Conservation (phyloP, 2,329 filamentous ascomycete species). For the Beauveria australis region DNA sequence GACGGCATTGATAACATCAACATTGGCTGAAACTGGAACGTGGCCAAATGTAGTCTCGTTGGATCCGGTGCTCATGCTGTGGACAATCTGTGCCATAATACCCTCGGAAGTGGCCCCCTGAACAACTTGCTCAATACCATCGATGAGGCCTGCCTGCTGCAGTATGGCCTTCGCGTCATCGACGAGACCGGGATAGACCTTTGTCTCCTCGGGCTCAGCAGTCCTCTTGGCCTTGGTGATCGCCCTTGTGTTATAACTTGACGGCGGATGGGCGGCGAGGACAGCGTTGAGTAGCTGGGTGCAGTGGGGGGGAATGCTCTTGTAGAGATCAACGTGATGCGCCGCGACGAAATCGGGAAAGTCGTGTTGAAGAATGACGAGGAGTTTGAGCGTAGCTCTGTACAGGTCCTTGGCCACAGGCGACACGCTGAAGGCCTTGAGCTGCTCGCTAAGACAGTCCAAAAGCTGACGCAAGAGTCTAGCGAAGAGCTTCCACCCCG, state of each 20-base stretch:
- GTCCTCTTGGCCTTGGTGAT: slow-evolving; percentile 46
- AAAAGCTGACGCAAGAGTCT: slow-evolving; percentile 67
- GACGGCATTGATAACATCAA: slow-evolving; percentile 67
- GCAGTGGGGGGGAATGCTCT: slow-evolving; percentile 73
- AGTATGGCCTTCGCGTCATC: slow-evolving; percentile 54
- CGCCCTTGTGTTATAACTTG: slow-evolving; percentile 56
- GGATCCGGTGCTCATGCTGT: slow-evolving; percentile 57
- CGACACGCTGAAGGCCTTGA: slow-evolving; percentile 64
- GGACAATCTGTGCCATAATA: slow-evolving; percentile 66
- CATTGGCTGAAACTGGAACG: slow-evolving; percentile 59
- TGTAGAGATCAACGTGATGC: slow-evolving; percentile 75
- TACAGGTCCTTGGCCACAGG: slow-evolving; percentile 75
- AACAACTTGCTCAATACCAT: slow-evolving; percentile 51
- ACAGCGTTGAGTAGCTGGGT: slow-evolving; percentile 84
- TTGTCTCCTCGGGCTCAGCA: slow-evolving; percentile 70
- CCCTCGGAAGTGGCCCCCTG: slow-evolving; percentile 60
- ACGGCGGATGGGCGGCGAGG: slow-evolving; percentile 71
- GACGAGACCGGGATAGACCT: slow-evolving; percentile 55
- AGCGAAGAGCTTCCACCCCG: slow-evolving; percentile 69
- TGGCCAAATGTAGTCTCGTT: slow-evolving; percentile 57
- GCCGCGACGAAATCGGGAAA: slow-evolving; percentile 88
- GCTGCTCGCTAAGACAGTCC: slow-evolving; percentile 66
- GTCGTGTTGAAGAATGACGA: slow-evolving; percentile 84
- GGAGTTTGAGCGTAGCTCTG: slow-evolving; percentile 70
- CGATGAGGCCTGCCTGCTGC: slow-evolving; percentile 46